phyloP scores from a whole-genome alignment of 441 rosid species.

The Daphne laureola region DNA sequence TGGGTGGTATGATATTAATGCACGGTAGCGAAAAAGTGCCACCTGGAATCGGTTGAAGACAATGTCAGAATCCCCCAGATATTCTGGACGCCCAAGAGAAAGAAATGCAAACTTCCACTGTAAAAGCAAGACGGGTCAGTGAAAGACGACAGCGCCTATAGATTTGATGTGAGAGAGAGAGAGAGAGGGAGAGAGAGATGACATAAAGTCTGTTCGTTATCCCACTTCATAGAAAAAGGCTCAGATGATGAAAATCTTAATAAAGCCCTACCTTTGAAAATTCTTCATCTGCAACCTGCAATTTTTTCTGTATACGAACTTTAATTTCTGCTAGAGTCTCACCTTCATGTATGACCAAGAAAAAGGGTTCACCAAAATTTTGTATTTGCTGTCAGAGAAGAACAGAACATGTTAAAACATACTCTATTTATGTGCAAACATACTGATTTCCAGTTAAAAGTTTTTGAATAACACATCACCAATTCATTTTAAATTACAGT shows the following conservation, averaged over 20 bases:
- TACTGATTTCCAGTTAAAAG: constrained; percentile 1
- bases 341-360: constrained; percentile 89
- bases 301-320: constrained; percentile 71
- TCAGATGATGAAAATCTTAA: too few relatives aligned
- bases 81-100: constrained; percentile 86
- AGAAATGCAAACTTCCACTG: constrained; percentile 95
- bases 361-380: constrained; percentile 95
- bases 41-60: constrained; percentile 88
- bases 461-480: constrained; percentile 11
- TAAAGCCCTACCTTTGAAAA: constrained; percentile 55
- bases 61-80: constrained; percentile 65
- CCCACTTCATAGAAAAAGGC: too few relatives aligned
- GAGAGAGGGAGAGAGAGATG: neutral
- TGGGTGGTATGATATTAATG: neutral
- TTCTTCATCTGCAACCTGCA: constrained; percentile 88
- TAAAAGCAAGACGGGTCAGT: constrained; percentile 5
- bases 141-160: constrained; percentile 4
- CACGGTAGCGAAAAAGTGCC: constrained; percentile 2
- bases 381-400: constrained; percentile 64
- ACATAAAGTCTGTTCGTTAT: neutral
- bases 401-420: constrained; percentile 9
- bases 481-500: constrained; percentile 17
- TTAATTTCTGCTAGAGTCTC: constrained; percentile 83
- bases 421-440: constrained; percentile 3
- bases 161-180: neutral